Evolutionary conservation across 805 yeast genomes (phyloP), one percentile per base, ranked within the genome.

Genomic region (Cyberlindnera maclurae): DNA sequence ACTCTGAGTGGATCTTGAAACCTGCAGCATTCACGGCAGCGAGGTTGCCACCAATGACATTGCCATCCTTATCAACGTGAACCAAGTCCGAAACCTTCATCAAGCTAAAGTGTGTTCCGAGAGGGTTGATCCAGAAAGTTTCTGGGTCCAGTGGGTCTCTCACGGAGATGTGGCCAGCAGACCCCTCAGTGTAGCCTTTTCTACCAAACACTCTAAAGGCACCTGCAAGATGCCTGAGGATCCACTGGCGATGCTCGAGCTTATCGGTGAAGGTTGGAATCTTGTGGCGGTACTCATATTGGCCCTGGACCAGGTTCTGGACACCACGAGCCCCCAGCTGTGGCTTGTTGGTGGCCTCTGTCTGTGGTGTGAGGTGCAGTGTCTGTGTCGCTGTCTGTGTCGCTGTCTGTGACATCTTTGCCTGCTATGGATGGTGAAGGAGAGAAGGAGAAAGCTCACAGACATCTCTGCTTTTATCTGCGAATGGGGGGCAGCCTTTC

Each of bases 61-160:
- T 71, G 26, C 84, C 86, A 32, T 75, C 65, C 51, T 73, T 76
- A 53, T 79, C 82, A 17, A 73, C 73, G 15, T 74, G 76, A 6
- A 79, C 82, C 71, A 79, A 67, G 49, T 79, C 85, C 15, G 73
- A 64, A 22, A 77, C 82, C 47, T 65, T 73, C 54, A 79, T 61
- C 32, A 73, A 54, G 15, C 73, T 68, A 58, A 82, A 86, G 59
- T 86, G 95, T 47, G 69, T 71, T n/a, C 82, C 90, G 46, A 86
- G 64, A 4, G 96, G 95, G 61, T 86, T 86, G 57, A 86, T 83
- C 95, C 95, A 86, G 58, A 86, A 86, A 3, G 90, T 82, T 33
- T 67, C 58, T n/a, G 82, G 82, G 46, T 80, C 77, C 32, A 82
- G 77, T 3, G 96, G 95, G 54, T 86, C 96, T 49, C 93, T 71